A percentile compares a stretch with the other conserved stretches of the same genome.
These are phyloP conservation scores for Prunus fruticosa DNA, from an alignment of 306 rosid genomes.

Conservation along the genomic window DNA sequence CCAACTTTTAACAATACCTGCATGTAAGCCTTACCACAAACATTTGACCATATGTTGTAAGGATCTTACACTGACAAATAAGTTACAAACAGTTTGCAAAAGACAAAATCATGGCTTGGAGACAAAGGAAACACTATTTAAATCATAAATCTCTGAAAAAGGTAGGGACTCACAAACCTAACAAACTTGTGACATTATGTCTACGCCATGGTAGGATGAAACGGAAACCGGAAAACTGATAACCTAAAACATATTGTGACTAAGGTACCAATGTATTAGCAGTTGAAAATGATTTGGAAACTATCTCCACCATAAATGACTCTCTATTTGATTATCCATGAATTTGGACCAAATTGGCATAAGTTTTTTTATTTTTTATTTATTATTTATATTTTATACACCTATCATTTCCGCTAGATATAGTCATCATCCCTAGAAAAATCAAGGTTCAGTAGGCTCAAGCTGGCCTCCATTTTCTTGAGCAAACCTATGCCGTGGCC, in stretches of 20 bases:
- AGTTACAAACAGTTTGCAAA: not conserved
- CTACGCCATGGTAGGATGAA: not conserved
- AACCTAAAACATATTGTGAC: not conserved
- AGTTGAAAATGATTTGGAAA: not conserved
- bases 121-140: not conserved
- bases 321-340: not conserved
- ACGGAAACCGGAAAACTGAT: not conserved
- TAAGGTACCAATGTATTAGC: not conserved
- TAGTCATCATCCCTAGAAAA: not conserved
- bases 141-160: not conserved
- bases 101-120: not conserved
- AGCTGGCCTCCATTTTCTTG: not conserved
- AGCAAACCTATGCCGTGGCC: not conserved
- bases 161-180: not conserved
- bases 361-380: not conserved
- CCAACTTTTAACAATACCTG: not conserved
- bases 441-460: not conserved
- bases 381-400: not conserved
- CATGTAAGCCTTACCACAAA: not conserved
- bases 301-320: not conserved
- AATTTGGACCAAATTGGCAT: not conserved
- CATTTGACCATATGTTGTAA: not conserved
- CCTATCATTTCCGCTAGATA: not conserved
- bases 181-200: not conserved
- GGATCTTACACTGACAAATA: not conserved